Conservation (phyloP, 768 basidiomycete genomes). For the Kwoniella sp. region DNA sequence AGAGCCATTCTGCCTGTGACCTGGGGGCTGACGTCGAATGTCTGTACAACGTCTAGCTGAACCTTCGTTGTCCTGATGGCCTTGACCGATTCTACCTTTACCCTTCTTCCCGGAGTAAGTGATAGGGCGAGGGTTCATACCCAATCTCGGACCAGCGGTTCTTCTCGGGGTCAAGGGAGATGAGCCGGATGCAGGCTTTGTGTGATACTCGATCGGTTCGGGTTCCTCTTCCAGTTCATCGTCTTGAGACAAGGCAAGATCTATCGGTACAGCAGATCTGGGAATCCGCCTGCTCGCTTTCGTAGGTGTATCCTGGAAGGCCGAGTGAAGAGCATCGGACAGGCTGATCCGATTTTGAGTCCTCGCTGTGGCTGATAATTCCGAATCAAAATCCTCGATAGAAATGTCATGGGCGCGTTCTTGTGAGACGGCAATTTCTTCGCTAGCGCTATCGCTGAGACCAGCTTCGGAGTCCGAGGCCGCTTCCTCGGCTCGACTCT, state of each 20-base stretch:
- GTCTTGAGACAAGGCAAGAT: too few relatives aligned
- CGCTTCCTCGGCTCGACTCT: background rate
- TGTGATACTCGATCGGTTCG: background rate
- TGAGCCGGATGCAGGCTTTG: background rate
- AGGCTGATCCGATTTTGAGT: background rate
- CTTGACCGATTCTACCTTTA: too few relatives aligned
- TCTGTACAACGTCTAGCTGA: too few relatives aligned
- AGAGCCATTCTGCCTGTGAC: too few relatives aligned
- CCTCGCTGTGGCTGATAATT: background rate
- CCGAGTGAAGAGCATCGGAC: background rate
- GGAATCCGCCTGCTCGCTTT: background rate
- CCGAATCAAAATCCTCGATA: background rate
- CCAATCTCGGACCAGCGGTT: too few relatives aligned
- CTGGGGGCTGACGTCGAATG: too few relatives aligned
- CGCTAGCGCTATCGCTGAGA: background rate
- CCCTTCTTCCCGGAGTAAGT: too few relatives aligned
- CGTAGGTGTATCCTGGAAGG: background rate
- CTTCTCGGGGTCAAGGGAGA: too few relatives aligned
- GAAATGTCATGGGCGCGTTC: background rate
- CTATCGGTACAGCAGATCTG: background rate
- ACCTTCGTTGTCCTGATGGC: too few relatives aligned
- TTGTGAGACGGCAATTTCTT: background rate
- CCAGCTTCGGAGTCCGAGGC: background rate
- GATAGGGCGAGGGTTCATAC: too few relatives aligned
- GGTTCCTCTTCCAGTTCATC: background rate